Conservation (phyloP, 1,284 basidiomycete species). For the Papiliotrema laurentii region DNA sequence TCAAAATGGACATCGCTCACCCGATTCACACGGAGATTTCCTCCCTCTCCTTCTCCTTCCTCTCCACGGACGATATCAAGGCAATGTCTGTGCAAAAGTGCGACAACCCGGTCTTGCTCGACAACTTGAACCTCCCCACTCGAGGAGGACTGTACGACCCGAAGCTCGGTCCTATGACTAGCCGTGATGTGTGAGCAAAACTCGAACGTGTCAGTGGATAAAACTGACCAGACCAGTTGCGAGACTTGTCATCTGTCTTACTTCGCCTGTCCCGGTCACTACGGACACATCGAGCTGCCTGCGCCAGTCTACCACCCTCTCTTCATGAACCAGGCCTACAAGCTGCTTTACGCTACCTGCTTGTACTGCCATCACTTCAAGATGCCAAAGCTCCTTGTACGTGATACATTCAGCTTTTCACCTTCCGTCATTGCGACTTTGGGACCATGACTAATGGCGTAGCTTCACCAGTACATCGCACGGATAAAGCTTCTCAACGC, state of each 20-base stretch:
- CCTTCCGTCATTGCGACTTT: background rate
- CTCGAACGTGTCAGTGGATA: background rate
- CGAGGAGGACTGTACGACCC: constrained; percentile 93
- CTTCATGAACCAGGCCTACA: constrained; percentile 90
- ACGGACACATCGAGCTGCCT: constrained; percentile 97
- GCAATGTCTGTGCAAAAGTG: constrained; percentile 96
- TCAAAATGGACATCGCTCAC: constrained; percentile 83
- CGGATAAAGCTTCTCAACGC: constrained; percentile 86
- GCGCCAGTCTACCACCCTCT: constrained; percentile 94
- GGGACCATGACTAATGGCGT: background rate
- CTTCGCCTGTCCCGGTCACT: constrained; percentile 95
- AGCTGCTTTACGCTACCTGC: constrained; percentile 84
- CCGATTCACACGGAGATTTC: constrained; percentile 79
- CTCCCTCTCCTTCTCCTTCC: constrained; percentile 90
- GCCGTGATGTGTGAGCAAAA: constrained; percentile 75
- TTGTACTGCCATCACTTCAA: constrained; percentile 95
- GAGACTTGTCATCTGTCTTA: constrained; percentile 87
- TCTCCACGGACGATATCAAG: constrained; percentile 84
- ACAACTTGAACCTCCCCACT: constrained; percentile 90
- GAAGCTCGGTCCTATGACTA: constrained; percentile 83
- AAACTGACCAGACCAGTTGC: constrained; percentile 59
- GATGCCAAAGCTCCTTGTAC: constrained; percentile 66
- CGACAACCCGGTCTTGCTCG: constrained; percentile 86
- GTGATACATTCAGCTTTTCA: no score
- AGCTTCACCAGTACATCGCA: constrained; percentile 58